Conservation (phyloP, 441 rosid genomes). For the Euphorbia celastroides region DNA sequence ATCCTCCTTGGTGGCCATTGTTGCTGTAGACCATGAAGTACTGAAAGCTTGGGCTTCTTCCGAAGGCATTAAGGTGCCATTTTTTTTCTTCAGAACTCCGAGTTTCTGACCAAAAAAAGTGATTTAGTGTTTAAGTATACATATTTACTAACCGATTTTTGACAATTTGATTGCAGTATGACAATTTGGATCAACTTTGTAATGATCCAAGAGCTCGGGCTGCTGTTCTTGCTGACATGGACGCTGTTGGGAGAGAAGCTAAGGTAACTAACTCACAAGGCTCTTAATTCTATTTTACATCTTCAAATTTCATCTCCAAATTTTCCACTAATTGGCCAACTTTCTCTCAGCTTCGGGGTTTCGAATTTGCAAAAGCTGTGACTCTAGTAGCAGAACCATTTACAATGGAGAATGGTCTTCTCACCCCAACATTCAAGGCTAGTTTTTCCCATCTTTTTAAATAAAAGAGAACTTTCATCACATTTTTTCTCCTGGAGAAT, state of each 20-base stretch:
- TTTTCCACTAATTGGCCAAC: not conserved
- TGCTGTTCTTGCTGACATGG: conserved; percentile 81
- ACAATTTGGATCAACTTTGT: conserved; percentile 61
- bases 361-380: conserved; percentile 91
- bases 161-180: conserved; percentile 33
- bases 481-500: not conserved
- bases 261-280: no score
- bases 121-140: not conserved
- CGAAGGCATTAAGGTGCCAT: conserved; percentile 75
- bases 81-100: no score
- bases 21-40: conserved; percentile 77
- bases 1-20: conserved; percentile 78
- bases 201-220: conserved; percentile 65
- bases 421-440: conserved; percentile 94
- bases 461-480: not conserved
- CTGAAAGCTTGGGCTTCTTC: conserved; percentile 79
- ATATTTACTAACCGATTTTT: no score
- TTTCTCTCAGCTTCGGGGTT: conserved; percentile 75
- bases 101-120: not conserved
- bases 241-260: conserved; percentile 73
- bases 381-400: conserved; percentile 79
- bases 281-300: conserved; percentile 9
- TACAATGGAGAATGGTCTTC: conserved; percentile 71
- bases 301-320: not conserved
- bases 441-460: not conserved